These are phyloP conservation scores for Pestalotiopsis sp. DNA, from an alignment of 2,329 filamentous ascomycete species.

Conservation along the genomic window DNA sequence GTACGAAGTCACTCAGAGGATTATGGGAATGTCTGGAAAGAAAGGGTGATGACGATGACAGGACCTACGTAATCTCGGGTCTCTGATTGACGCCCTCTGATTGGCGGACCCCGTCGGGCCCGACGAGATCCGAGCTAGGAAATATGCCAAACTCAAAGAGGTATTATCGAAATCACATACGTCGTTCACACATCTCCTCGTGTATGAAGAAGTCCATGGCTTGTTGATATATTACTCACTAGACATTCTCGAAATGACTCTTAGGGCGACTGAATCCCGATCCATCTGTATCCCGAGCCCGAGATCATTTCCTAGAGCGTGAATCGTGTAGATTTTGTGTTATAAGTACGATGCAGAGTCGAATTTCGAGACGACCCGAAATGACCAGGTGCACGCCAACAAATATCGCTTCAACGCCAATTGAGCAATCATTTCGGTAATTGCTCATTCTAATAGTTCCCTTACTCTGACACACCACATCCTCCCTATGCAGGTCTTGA, in stretches of 20 bases:
- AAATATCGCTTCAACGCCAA: neutral
- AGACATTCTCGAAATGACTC: neutral
- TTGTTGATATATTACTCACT: no score
- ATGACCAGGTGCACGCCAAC: neutral
- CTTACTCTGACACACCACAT: neutral
- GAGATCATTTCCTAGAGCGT: neutral
- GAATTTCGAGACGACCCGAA: neutral
- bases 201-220: neutral
- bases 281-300: neutral
- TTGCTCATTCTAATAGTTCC: neutral
- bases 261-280: neutral
- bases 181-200: neutral
- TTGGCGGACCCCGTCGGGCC: slow-evolving; percentile 10
- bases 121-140: neutral
- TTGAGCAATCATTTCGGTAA: neutral
- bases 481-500: slow-evolving; percentile 2
- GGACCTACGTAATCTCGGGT: neutral
- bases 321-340: no score
- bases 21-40: neutral
- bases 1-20: neutral
- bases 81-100: neutral
- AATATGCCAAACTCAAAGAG: neutral
- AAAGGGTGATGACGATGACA: neutral
- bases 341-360: no score
- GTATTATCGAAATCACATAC: neutral